Evolutionary conservation across 2,329 filamentous ascomycete species (phyloP).

Genomic region (Capronia americana): DNA sequence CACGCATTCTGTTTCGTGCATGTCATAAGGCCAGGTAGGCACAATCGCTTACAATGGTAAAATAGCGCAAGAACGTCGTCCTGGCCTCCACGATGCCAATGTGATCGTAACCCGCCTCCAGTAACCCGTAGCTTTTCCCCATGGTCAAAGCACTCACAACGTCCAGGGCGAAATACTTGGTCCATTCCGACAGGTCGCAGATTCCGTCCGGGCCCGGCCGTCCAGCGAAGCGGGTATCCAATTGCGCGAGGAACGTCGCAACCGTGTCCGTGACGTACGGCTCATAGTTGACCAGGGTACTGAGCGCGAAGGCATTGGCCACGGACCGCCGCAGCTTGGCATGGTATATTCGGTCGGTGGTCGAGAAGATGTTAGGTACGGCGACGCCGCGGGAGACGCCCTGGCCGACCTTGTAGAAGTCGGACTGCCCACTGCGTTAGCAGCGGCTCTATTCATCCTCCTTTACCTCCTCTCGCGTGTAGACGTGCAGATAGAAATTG

Average conservation of each 20-base stretch:
- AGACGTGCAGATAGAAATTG: background rate
- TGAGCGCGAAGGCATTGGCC: slow-evolving; percentile 34
- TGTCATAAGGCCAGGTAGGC: no score
- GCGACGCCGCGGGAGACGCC: slow-evolving; percentile 20
- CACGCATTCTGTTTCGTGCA: background rate
- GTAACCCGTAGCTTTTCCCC: slow-evolving; percentile 43
- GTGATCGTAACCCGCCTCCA: slow-evolving; percentile 44
- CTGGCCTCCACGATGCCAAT: slow-evolving; percentile 42
- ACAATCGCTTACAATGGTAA: slow-evolving; percentile 29
- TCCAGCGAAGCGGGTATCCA: slow-evolving; percentile 29
- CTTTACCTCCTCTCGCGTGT: background rate
- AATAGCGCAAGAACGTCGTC: slow-evolving; percentile 40
- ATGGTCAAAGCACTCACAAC: slow-evolving; percentile 47
- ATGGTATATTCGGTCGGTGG: slow-evolving; percentile 23
- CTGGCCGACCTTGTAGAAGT: slow-evolving; percentile 24
- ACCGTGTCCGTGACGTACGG: slow-evolving; percentile 25
- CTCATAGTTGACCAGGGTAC: slow-evolving; percentile 39
- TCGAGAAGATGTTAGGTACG: slow-evolving; percentile 30
- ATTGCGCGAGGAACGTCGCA: slow-evolving; percentile 34
- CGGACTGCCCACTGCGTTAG: slow-evolving; percentile 18
- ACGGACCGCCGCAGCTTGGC: slow-evolving; percentile 27
- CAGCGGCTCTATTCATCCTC: background rate
- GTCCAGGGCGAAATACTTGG: slow-evolving; percentile 46
- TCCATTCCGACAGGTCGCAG: slow-evolving; percentile 44
- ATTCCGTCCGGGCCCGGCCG: slow-evolving; percentile 20